Evolutionary conservation across 345 rosid species (phyloP).

Genomic region (Nephelium lappaceum): DNA sequence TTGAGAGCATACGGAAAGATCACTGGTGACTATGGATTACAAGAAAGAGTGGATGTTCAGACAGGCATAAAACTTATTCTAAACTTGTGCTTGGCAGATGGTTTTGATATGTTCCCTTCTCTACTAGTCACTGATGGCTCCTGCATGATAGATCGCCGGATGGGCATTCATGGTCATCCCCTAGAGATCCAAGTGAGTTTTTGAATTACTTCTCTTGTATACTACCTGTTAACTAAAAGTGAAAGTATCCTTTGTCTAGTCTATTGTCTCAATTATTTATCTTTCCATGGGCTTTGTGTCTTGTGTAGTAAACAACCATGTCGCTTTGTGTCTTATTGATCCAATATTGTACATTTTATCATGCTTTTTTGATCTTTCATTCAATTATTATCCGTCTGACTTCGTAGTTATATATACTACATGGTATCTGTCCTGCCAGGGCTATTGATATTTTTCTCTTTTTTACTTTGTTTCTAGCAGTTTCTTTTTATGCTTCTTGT

Average conservation of each 20-base stretch:
- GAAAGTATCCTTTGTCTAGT: not conserved
- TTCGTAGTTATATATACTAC: not conserved
- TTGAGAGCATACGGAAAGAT: constrained; percentile 85
- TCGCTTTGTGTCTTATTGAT: not conserved
- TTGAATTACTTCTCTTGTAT: not conserved
- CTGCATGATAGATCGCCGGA: constrained; percentile 90
- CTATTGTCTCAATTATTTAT: not conserved
- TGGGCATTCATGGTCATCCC: constrained; percentile 95
- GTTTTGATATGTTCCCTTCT: constrained; percentile 92
- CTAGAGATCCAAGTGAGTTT: constrained; percentile 84
- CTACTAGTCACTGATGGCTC: constrained; percentile 86
- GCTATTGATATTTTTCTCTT: not conserved
- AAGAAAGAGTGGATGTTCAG: constrained; percentile 91
- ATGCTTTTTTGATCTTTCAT: not conserved
- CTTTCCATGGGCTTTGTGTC: not conserved
- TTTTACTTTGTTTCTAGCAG: not conserved
- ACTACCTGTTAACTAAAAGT: not conserved
- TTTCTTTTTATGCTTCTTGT: not conserved
- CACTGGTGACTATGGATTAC: constrained; percentile 77
- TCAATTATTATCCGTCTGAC: not conserved
- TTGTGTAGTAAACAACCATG: not conserved
- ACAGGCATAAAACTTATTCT: constrained; percentile 74
- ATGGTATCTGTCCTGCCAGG: not conserved
- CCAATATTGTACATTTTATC: not conserved
- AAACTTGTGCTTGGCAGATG: constrained; percentile 81